Base-by-base conservation (phyloP, 1,284 basidiomycete genomes). In the Phlebopus sp. region DNA sequence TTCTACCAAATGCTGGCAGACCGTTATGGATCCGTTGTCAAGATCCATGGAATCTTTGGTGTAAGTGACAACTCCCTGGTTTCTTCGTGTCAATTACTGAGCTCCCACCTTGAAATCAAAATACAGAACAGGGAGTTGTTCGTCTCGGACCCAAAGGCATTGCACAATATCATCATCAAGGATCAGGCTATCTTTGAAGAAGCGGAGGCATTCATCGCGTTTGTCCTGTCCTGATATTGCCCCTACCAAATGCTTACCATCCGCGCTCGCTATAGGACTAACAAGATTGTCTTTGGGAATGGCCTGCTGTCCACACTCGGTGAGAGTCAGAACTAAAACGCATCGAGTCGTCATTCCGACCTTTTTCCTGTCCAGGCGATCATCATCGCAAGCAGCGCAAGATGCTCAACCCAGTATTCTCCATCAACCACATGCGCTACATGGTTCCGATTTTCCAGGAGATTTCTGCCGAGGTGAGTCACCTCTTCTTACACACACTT, bases 341-440 rank as follows among this genome's bases (percentile, higher is more conserved):
- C 69, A 14, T 69, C 68, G 7, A 62, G 56, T 40, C 7, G 25
- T 30, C 41, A 36, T 44, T 37, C 54, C 30, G 30, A 1, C 37
- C 37, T 48, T 44, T 11, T 42, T 68, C 52, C 39, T 52, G 47
- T 40, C 40, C 39, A 74, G 76, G 74, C n/a, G 69, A 70, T 13
- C 68, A 70, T 37, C 74, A 76, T 57, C 70, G 67, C 54, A 63
- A 64, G 23, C 73, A 78, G 47, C 65, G 75, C n/a, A 75, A 75
- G 56, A 59, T 75, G n/a, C 66, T 76, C 14, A 66, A 55, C 43
- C 73, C 76, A 6, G 68, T 76, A 3, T 77, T 79, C 53, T 69
- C 71, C 0, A 62, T 69, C 8, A 56, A 63, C 2, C 71, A 77
- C 40, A 60, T 78, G 34, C 69, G 70, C 11, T 59, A 66, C n/a